Evolutionary conservation across 2,329 filamentous ascomycete species (phyloP), one percentile per base, ranked within the genome.

Genomic region (Aspergillus latus): DNA sequence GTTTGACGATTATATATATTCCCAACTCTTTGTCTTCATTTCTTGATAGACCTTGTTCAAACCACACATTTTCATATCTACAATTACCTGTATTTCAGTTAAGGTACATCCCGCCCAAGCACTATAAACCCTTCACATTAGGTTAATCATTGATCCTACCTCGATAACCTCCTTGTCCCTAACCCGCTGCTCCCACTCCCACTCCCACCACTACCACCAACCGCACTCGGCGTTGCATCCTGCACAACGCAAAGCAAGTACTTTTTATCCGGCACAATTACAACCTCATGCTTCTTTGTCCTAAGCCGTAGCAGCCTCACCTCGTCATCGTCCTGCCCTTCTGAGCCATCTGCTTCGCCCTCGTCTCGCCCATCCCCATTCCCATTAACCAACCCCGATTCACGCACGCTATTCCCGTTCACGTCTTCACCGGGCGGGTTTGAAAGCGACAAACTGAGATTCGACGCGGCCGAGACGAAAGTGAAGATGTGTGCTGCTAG

Each of bases 211-310:
- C 63, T 16, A 45, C 60, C 64, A 37, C 54, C 59, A 50, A 54
- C 56, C 28, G 60, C 29, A 36, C 13, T 34, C 30, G 29, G 30
- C 32, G 63, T 59, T 21, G 68, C 69, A 69, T 76, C 75, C 61
- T 80, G 78, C 16, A 80, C 76, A 52, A 80, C 78, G 60, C 78
- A 80, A 26, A 78, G 70, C 36, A 80, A 58, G 62, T 77, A 80
- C 57, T 76, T 79, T 37, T 71, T 64, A 65, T 80, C 76, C 42
- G 77, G 78, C 52, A 80, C 77, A 29, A 80, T 76, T 13, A 80
- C 77, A 64, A 80, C 76, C 63, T 80, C 78, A 65, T 79, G 74
- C 57, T 77, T 77, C 63, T 74, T 76, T 8, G 76, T 78, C 29
- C 78, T 68, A 61, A 80, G 62, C 9, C 78, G 69, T 28, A 80